These are phyloP conservation scores for Grifola frondosa DNA, from an alignment of 1,284 basidiomycete species.

Conservation along the genomic window DNA sequence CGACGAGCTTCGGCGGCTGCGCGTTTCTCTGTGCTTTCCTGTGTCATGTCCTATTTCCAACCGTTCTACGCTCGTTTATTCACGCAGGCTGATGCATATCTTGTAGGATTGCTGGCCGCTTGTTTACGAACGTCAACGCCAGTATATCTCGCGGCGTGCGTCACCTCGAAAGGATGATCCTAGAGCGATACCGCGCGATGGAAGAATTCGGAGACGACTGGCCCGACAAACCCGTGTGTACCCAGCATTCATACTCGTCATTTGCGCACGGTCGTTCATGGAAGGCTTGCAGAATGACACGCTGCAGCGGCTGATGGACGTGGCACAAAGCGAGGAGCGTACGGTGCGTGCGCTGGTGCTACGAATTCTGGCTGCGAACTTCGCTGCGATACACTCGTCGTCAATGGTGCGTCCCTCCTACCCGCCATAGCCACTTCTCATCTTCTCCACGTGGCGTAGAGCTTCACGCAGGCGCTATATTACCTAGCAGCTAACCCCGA, in stretches of 20 bases:
- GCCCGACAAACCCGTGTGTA: slow-evolving; percentile 25
- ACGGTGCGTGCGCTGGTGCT: slow-evolving; percentile 16
- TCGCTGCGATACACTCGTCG: slow-evolving; percentile 24
- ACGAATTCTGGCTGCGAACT: slow-evolving; percentile 21
- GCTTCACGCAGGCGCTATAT: slow-evolving; percentile 27
- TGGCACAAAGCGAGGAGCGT: slow-evolving; percentile 16
- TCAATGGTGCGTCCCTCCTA: slow-evolving; percentile 15
- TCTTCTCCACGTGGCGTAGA: slow-evolving; percentile 6
- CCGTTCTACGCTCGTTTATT: too few species aligned
- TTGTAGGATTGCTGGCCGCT: slow-evolving; percentile 1
- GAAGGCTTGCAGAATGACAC: slow-evolving; percentile 22
- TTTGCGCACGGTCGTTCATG: too few species aligned
- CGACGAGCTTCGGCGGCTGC: too few species aligned
- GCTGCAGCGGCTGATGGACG: slow-evolving; percentile 26
- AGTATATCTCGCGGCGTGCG: slow-evolving; percentile 3
- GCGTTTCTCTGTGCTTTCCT: too few species aligned
- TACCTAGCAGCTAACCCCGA: slow-evolving; percentile 23
- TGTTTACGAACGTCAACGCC: slow-evolving; percentile 11
- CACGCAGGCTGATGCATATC: not conserved
- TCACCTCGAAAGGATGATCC: slow-evolving; percentile 7
- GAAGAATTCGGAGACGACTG: slow-evolving; percentile 19
- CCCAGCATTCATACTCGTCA: too few species aligned
- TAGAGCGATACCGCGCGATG: slow-evolving; percentile 10
- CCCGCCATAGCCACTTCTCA: not conserved
- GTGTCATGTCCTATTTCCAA: too few species aligned